These are phyloP conservation scores for Ceratocystiopsis sp. DNA, from an alignment of 2,329 filamentous ascomycete species.

Conservation along the genomic window DNA sequence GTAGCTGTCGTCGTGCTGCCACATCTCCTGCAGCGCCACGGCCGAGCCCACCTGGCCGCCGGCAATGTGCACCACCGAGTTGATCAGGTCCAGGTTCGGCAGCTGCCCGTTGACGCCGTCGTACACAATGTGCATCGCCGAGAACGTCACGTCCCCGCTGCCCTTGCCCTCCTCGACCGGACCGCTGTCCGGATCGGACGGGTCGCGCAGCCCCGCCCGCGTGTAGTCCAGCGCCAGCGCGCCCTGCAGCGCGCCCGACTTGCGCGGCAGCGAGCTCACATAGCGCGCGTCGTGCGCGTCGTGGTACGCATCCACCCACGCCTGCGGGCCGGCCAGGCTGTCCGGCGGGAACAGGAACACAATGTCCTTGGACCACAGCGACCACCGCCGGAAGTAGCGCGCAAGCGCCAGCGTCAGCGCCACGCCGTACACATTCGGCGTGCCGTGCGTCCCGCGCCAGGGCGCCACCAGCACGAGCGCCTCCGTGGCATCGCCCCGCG, in stretches of 20 bases:
- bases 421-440: slow-evolving; percentile 74
- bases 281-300: slow-evolving; percentile 59
- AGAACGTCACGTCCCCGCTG: slow-evolving; percentile 41
- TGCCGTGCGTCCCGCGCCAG: slow-evolving; percentile 65
- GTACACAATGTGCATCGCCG: slow-evolving; percentile 80
- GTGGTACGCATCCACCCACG: slow-evolving; percentile 97
- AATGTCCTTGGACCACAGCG: slow-evolving; percentile 96
- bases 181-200: background rate
- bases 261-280: slow-evolving; percentile 65
- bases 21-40: slow-evolving; percentile 73
- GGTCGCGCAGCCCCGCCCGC: slow-evolving; percentile 34
- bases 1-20: slow-evolving; percentile 67
- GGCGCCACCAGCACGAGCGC: slow-evolving; percentile 84
- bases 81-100: slow-evolving; percentile 89
- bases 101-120: slow-evolving; percentile 92
- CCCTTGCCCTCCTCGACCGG: background rate
- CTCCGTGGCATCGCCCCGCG: slow-evolving; percentile 88
- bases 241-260: slow-evolving; percentile 84
- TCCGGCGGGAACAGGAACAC: slow-evolving; percentile 82
- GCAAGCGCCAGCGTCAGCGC: slow-evolving; percentile 73
- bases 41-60: slow-evolving; percentile 83
- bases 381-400: slow-evolving; percentile 95
- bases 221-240: slow-evolving; percentile 90
- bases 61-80: slow-evolving; percentile 78
- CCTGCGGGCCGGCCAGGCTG: slow-evolving; percentile 77